These are phyloP conservation scores for Xylariomycetidae sp. DNA, from an alignment of 2,329 filamentous ascomycete genomes.

Conservation along the genomic window DNA sequence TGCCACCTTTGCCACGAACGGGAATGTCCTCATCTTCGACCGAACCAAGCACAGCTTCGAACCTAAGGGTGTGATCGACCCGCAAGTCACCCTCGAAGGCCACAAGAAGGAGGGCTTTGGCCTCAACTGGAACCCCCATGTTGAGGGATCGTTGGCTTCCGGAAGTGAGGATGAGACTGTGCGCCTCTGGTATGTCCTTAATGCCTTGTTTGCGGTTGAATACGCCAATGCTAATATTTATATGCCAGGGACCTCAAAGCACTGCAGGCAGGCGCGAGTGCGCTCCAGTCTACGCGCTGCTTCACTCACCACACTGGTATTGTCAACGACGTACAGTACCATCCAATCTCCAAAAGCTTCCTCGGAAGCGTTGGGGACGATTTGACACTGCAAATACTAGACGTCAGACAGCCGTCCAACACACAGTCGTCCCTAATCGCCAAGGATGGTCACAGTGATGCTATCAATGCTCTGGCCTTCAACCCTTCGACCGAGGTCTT, in stretches of 20 bases:
- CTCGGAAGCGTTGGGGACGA: conserved; percentile 96
- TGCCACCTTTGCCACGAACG: conserved; percentile 84
- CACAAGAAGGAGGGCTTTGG: conserved; percentile 89
- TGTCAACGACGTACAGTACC: conserved; percentile 96
- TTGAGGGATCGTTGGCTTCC: conserved; percentile 74
- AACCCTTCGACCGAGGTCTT: conserved; percentile 87
- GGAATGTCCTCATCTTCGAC: conserved; percentile 88
- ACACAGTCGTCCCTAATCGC: conserved; percentile 64
- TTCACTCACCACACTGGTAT: conserved; percentile 87
- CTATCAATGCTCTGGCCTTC: conserved; percentile 93
- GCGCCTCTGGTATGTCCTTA: conserved; percentile 69
- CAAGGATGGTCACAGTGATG: conserved; percentile 74
- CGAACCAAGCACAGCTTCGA: conserved; percentile 84
- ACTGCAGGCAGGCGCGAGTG: conserved; percentile 63
- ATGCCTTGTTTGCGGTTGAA: not conserved
- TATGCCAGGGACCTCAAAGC: conserved; percentile 67
- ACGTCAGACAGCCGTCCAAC: conserved; percentile 64
- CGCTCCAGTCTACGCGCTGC: conserved; percentile 62
- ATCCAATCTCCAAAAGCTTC: conserved; percentile 76
- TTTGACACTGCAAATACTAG: conserved; percentile 84
- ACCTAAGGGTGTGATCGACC: conserved; percentile 67
- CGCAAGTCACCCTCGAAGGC: conserved; percentile 78
- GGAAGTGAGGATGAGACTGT: conserved; percentile 92
- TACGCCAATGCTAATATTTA: conserved; percentile 6
- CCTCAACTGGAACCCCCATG: conserved; percentile 84